These are phyloP conservation scores for Beauveria australis DNA, from an alignment of 2,329 filamentous ascomycete species.

Conservation along the genomic window DNA sequence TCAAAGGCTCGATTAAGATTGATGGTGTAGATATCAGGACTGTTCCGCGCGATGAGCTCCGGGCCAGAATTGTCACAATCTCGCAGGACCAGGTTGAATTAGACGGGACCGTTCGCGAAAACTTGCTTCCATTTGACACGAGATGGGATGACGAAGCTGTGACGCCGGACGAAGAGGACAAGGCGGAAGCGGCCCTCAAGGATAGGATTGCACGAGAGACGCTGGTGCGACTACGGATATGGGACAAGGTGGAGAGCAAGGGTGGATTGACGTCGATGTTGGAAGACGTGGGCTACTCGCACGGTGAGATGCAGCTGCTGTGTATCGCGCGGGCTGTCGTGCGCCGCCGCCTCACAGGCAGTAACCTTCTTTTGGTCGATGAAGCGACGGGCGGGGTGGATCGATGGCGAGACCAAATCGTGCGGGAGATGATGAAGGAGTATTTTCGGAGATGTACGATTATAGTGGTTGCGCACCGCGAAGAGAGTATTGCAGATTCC, in stretches of 20 bases:
- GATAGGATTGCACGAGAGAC: not conserved
- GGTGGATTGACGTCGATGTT: not conserved
- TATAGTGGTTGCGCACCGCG: not conserved
- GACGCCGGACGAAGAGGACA: not conserved
- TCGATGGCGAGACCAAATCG: not conserved
- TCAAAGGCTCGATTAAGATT: not conserved
- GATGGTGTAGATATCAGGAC: not conserved
- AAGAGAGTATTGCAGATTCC: not conserved
- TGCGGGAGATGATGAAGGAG: conserved; percentile 1
- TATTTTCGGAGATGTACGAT: conserved; percentile 2
- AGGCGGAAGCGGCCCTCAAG: not conserved
- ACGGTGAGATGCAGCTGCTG: conserved; percentile 7
- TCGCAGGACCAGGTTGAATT: conserved; percentile 17
- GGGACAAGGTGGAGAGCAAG: not conserved
- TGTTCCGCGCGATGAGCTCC: not conserved
- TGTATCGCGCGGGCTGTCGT: conserved; percentile 3
- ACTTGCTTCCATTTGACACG: not conserved
- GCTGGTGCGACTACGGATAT: not conserved
- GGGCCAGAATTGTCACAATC: conserved; percentile 10
- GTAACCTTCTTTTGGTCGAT: not conserved
- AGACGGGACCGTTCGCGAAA: not conserved
- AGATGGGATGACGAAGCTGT: not conserved
- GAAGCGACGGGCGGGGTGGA: conserved; percentile 1
- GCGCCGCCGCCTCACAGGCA: not conserved
- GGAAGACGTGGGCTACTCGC: not conserved